These are phyloP conservation scores for Candida pseudoviswanathii DNA, from an alignment of 1,139 yeast species.

Conservation along the genomic window DNA sequence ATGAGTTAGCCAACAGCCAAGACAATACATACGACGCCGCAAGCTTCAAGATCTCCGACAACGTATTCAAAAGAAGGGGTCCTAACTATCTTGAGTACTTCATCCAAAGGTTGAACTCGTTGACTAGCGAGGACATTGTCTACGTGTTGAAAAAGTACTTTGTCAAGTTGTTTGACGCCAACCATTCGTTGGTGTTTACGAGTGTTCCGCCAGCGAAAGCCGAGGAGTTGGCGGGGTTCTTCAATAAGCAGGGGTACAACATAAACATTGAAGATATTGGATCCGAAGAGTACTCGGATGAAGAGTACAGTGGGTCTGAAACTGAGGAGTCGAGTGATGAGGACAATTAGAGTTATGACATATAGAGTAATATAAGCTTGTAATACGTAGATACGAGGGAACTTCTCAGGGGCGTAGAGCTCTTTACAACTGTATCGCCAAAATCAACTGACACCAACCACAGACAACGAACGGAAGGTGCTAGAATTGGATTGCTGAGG, in stretches of 20 bases:
- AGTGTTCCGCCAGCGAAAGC: slow-evolving; percentile 73
- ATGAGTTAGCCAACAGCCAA: slow-evolving; percentile 66
- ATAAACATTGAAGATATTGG: slow-evolving; percentile 58
- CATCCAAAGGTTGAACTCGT: slow-evolving; percentile 49
- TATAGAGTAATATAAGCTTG: background rate
- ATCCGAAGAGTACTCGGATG: slow-evolving; percentile 22
- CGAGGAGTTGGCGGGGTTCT: slow-evolving; percentile 48
- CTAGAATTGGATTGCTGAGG: no score
- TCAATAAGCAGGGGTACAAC: slow-evolving; percentile 58
- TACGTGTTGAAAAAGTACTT: slow-evolving; percentile 60
- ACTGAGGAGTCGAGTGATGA: background rate
- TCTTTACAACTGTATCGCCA: no score
- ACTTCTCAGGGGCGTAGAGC: no score
- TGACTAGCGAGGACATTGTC: slow-evolving; percentile 60
- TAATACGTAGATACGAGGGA: no score
- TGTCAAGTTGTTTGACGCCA: slow-evolving; percentile 58
- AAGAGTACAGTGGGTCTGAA: slow-evolving; percentile 10
- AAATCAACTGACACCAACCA: no score
- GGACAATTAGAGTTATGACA: background rate
- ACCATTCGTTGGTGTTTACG: slow-evolving; percentile 61
- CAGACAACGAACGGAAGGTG: no score
- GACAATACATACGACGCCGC: slow-evolving; percentile 67
- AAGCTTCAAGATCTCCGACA: slow-evolving; percentile 62
- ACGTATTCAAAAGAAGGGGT: slow-evolving; percentile 69
- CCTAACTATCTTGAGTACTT: slow-evolving; percentile 56